These are phyloP conservation scores for Hibiscus trionum DNA, from an alignment of 345 rosid species.

Conservation along the genomic window DNA sequence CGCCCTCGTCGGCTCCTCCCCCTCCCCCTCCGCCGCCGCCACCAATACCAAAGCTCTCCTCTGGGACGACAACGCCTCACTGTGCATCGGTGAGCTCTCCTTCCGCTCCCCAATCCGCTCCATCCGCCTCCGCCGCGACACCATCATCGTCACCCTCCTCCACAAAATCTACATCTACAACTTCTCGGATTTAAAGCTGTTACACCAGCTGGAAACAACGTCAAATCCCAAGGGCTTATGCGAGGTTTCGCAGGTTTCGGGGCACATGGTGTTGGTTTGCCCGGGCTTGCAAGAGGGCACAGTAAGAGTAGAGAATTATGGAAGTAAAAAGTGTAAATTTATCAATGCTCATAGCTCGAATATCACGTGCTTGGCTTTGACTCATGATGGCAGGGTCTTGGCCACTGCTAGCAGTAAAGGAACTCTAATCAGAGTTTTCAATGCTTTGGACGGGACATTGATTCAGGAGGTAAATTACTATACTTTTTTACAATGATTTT, in stretches of 20 bases:
- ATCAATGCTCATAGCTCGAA: constrained; percentile 88
- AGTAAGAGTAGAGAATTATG: constrained; percentile 83
- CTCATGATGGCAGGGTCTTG: constrained; percentile 73
- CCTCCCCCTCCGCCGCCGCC: constrained; percentile 41
- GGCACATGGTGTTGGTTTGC: constrained; percentile 72
- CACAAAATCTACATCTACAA: constrained; percentile 85
- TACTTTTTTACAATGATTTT: not conserved
- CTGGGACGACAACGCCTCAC: constrained; percentile 89
- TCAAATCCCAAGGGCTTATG: constrained; percentile 85
- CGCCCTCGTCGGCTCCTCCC: constrained; percentile 74
- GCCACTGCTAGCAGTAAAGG: constrained; percentile 94
- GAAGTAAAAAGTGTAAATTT: constrained; percentile 68
- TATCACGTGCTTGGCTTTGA: constrained; percentile 74
- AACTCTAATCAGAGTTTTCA: constrained; percentile 70
- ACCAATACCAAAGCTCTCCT: constrained; percentile 68
- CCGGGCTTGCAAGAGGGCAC: constrained; percentile 87
- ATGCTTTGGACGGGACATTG: constrained; percentile 68
- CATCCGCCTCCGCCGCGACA: constrained; percentile 68
- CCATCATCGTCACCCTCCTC: constrained; percentile 66
- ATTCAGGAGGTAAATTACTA: constrained; percentile 60
- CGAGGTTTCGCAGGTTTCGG: constrained; percentile 71
- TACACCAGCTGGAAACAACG: constrained; percentile 88
- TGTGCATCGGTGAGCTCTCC: constrained; percentile 81
- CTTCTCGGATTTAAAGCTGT: constrained; percentile 64
- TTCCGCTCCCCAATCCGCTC: constrained; percentile 85